A percentile compares a stretch with the other conserved stretches of the same genome.
phyloP scores from a whole-genome alignment of 2,329 filamentous ascomycete species.

The Colletotrichum endophyticum region DNA sequence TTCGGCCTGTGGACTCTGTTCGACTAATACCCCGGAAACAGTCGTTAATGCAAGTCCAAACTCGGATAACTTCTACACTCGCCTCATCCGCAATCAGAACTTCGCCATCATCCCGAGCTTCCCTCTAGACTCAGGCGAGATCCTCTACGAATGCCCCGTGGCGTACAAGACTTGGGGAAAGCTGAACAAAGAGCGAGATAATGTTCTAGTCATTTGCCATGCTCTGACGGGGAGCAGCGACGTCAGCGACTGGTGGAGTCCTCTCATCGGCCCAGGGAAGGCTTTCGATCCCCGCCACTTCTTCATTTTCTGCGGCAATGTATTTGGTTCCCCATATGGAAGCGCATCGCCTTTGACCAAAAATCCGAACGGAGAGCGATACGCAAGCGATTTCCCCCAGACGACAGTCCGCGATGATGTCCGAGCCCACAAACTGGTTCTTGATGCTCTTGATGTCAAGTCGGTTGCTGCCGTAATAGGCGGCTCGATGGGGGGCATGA shows the following conservation, averaged over 20 bases:
- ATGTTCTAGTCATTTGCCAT: conserved; percentile 80
- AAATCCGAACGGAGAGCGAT: conserved; percentile 17
- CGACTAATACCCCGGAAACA: background rate
- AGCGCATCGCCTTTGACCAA: conserved; percentile 68
- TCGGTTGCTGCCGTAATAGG: conserved; percentile 60
- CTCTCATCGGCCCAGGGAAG: conserved; percentile 75
- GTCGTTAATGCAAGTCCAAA: background rate
- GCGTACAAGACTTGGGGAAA: conserved; percentile 71
- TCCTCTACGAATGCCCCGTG: conserved; percentile 74
- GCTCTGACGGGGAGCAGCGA: conserved; percentile 86
- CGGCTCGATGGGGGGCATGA: conserved; percentile 64
- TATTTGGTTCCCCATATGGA: conserved; percentile 82
- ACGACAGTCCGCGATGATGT: conserved; percentile 74
- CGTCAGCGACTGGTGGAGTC: conserved; percentile 88
- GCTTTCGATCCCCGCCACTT: conserved; percentile 86
- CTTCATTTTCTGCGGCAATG: conserved; percentile 87
- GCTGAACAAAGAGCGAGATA: conserved; percentile 62
- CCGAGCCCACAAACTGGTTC: conserved; percentile 56
- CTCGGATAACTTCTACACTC: conserved; percentile 87
- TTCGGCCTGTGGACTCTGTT: background rate
- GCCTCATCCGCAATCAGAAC: conserved; percentile 84
- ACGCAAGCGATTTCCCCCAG: conserved; percentile 62
- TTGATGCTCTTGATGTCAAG: conserved; percentile 58
- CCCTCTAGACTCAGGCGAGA: conserved; percentile 89
- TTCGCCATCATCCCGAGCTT: conserved; percentile 87